Evolutionary conservation across 768 basidiomycete species (phyloP), one percentile per base, ranked within the genome.

Genomic region (Agaricus subrufescens): DNA sequence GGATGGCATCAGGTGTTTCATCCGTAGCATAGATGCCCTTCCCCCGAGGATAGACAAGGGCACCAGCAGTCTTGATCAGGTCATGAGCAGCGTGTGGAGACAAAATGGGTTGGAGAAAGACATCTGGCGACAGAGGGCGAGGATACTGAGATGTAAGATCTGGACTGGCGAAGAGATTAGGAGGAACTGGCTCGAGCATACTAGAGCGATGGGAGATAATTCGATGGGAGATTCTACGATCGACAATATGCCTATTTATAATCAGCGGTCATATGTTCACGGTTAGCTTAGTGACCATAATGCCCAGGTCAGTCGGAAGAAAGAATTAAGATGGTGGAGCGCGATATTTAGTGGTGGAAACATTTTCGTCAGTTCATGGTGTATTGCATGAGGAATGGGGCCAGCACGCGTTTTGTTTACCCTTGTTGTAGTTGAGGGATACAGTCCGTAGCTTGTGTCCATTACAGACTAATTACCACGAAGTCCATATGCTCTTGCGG

Each of bases 11-110:
- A n/a, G 76, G 73, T 15, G 75, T 69, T 59, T 82, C 79, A 58
- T 82, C 80, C 8, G 80, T 81, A 10, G 80, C 80, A 52, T 81
- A 81, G 30, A 81, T 75, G 4, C 79, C 80, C 65, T 74, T 79
- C 31, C 78, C 79, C 15, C 71, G 72, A 27, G 77, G 75, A 60
- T 75, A 66, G 3, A 82, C 79, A 26, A 81, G 63, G 6, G 74
- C 72, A 23, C 69, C 66, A 8, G 80, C 79, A 3, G 72, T 75
- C 11, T 66, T 64, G 45, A 80, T 76, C 54, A 82, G 65, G 56
- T 75, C 71, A 45, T 70, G 63, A 3, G 77, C 75, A 26, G 75
- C 71, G 38, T 68, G 66, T 10, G 70, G 66, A 15, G 73, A 72
- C 56, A 78, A 76, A 61, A 71, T 65, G 10, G 77, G 70, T 45